Evolutionary conservation across 148 eudicot genomes (phyloP), one percentile per base, ranked within the genome.

Genomic region (Camellia granthamiana): DNA sequence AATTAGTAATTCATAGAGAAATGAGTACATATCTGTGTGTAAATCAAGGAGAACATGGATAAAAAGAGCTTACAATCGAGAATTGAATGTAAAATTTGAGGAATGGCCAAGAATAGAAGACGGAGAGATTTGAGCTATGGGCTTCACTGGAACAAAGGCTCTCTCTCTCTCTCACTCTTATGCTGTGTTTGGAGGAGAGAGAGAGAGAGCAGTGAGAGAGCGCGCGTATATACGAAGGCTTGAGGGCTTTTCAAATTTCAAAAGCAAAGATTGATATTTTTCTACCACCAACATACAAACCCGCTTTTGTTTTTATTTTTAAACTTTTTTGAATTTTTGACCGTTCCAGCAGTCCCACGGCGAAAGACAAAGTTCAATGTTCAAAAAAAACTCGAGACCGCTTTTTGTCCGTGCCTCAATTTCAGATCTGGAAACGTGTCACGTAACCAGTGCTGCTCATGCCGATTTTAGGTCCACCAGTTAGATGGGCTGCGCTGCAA

Each of bases 201-300:
- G n/a, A 58, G 79, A 38, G 19, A 76, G 52, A 6, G 43, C 7
- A 12, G 30, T 0, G 64, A 80, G 69, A 23, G 54, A 52, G 77
- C 71, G 78, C 82, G 75, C 63, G 75, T 80, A 30, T 52, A 71
- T 61, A 68, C 41, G 65, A 23, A n/a, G 61, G 14, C 51, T 52
- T 63, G 52, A 64, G 19, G n/a, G 44, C 41, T 78, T 83, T 85
- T 86, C 88, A 83, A 86, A 83, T 64, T 86, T 85, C 77, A 74
- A 83, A 85, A 51, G 67, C 42, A 70, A 52, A 14, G 74, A 3
- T 72, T 2, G 63, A 51, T 19, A 49, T 64, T 49, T 11, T 47
- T 15, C 23, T 15, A 10, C 13, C 21, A 3, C 5, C 18, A 46
- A 10, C n/a, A 5, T 18, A 61, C 1, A 18, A 51, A 46, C 75